A percentile compares a stretch with the other conserved stretches of the same genome.
Evolutionary conservation across 73 alveolate species (phyloP).

Genomic region (Blepharisma japonicum): DNA sequence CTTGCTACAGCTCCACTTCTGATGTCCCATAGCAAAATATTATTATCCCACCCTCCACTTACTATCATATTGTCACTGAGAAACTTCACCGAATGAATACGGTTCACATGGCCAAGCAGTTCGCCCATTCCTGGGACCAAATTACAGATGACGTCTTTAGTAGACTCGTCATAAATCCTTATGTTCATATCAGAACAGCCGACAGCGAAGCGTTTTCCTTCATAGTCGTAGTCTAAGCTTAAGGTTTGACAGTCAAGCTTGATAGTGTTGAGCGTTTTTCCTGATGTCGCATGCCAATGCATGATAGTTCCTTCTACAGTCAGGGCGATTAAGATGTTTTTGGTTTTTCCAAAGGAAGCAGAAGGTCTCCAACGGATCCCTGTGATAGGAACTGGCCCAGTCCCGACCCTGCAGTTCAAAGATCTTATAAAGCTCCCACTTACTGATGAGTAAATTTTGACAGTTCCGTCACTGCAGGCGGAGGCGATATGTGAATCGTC

Average conservation of each 20-base stretch:
- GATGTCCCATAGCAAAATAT: constrained; percentile 84
- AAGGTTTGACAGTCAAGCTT: constrained; percentile 65
- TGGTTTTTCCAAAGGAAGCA: constrained; percentile 54
- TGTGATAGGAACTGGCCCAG: constrained; percentile 70
- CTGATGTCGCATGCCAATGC: constrained; percentile 96
- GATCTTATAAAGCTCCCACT: neutral
- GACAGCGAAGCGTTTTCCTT: constrained; percentile 85
- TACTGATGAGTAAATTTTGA: constrained; percentile 1
- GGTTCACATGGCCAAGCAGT: constrained; percentile 89
- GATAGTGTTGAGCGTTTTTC: constrained; percentile 79
- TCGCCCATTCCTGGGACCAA: constrained; percentile 73
- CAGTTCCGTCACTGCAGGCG: constrained; percentile 5
- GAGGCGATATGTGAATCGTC: neutral
- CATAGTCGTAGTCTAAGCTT: constrained; percentile 83
- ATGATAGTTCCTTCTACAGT: constrained; percentile 88
- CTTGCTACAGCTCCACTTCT: constrained; percentile 79
- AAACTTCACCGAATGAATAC: constrained; percentile 87
- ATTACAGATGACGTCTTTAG: constrained; percentile 65
- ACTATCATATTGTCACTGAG: constrained; percentile 70
- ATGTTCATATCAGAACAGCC: constrained; percentile 91
- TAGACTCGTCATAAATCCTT: constrained; percentile 92
- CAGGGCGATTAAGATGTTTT: constrained; percentile 79
- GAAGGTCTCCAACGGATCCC: constrained; percentile 87
- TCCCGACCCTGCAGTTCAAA: neutral
- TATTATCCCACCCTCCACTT: constrained; percentile 98